Evolutionary conservation across 2,329 filamentous ascomycete genomes (phyloP).

Genomic region (Hypoxylon sp.): DNA sequence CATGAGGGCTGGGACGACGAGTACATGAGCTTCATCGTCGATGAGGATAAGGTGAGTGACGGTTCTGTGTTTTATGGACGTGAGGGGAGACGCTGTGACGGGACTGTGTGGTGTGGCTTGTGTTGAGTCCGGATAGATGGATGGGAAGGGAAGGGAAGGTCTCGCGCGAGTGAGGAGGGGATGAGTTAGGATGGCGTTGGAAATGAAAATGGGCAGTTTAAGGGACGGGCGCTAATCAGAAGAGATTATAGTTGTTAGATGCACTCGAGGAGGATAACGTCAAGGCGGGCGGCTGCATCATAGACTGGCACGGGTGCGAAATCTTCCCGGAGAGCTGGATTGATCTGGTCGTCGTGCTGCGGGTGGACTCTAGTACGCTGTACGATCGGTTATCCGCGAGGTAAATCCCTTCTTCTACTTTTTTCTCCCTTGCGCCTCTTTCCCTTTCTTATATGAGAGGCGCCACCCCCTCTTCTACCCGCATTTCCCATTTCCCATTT

Average conservation of each 20-base stretch:
- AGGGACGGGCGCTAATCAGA: constrained; percentile 37
- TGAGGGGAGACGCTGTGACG: background rate
- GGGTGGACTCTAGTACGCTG: constrained; percentile 82
- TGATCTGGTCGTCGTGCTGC: constrained; percentile 92
- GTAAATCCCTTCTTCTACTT: constrained; percentile 59
- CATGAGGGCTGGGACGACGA: constrained; percentile 91
- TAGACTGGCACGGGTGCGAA: constrained; percentile 99
- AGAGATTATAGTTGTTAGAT: constrained; percentile 77
- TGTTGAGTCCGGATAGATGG: no score
- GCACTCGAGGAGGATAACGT: constrained; percentile 84
- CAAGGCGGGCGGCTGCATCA: constrained; percentile 83
- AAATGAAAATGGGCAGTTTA: constrained; percentile 18
- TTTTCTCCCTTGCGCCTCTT: background rate
- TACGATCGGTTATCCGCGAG: constrained; percentile 87
- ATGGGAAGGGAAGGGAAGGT: background rate
- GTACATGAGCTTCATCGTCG: constrained; percentile 90
- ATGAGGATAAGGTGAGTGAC: constrained; percentile 88
- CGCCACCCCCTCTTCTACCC: background rate
- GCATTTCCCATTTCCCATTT: background rate
- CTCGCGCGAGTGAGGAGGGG: background rate
- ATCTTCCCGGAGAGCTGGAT: constrained; percentile 94
- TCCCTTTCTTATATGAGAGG: background rate
- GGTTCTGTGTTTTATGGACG: constrained; percentile 18
- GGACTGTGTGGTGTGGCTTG: constrained; percentile 4
- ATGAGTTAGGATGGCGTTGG: background rate